Percentiles rank a stretch among this genome's conserved stretches.
These are phyloP conservation scores for Porphyrellus cyaneotinctus DNA, from an alignment of 768 basidiomycete species.

Conservation along the genomic window DNA sequence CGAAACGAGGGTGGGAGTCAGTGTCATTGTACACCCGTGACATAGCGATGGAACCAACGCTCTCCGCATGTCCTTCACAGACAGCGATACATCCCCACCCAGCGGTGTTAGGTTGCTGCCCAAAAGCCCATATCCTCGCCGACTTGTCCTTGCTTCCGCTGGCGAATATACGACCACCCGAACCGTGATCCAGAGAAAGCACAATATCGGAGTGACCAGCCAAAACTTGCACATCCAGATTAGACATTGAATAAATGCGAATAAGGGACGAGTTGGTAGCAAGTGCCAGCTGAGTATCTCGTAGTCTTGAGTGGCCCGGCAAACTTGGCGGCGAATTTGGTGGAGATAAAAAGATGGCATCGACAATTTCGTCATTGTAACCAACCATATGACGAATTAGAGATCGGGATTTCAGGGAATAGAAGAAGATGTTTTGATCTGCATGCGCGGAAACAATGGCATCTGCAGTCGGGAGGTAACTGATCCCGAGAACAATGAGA, in stretches of 20 bases:
- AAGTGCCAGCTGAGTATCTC: slow-evolving; percentile 78
- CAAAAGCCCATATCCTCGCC: slow-evolving; percentile 73
- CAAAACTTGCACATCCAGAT: slow-evolving; percentile 80
- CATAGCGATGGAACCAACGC: slow-evolving; percentile 85
- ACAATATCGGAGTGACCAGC: slow-evolving; percentile 91
- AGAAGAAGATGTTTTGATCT: slow-evolving; percentile 95
- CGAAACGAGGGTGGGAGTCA: slow-evolving; percentile 48
- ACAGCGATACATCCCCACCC: slow-evolving; percentile 68
- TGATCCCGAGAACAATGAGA: slow-evolving; percentile 32
- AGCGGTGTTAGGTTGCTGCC: slow-evolving; percentile 8
- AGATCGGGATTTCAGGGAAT: slow-evolving; percentile 65
- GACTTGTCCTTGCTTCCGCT: slow-evolving; percentile 92
- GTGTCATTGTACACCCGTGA: slow-evolving; percentile 41
- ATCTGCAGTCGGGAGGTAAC: slow-evolving; percentile 63
- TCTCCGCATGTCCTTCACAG: slow-evolving; percentile 93
- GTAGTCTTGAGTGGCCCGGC: slow-evolving; percentile 18
- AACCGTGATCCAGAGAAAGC: slow-evolving; percentile 70
- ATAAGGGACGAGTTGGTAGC: slow-evolving; percentile 98
- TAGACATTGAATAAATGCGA: slow-evolving; percentile 75
- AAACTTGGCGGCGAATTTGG: slow-evolving; percentile 24
- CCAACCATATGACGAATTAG: slow-evolving; percentile 84
- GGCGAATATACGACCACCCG: slow-evolving; percentile 68
- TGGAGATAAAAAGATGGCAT: slow-evolving; percentile 70
- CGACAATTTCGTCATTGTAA: slow-evolving; percentile 98
- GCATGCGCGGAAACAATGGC: slow-evolving; percentile 82